phyloP scores from a whole-genome alignment of 805 yeast species.

The Starmerella geochares region DNA sequence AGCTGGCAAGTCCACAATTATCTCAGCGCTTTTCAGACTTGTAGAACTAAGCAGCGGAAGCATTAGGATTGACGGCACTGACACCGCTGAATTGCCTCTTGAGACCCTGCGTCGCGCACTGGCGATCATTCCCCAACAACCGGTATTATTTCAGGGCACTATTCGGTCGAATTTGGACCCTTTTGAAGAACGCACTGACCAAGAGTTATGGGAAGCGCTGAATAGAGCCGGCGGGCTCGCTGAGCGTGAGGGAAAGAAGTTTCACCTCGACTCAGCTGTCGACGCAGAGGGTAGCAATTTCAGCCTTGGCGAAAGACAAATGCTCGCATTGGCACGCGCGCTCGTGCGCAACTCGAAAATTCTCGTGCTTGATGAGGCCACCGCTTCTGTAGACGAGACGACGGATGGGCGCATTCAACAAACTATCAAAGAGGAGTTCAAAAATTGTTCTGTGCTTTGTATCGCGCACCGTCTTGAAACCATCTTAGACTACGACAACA shows the following conservation, averaged over 20 bases:
- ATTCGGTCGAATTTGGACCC: conserved; percentile 71
- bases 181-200: conserved; percentile 46
- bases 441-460: conserved; percentile 53
- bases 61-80: conserved; percentile 56
- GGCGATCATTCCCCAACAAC: conserved; percentile 80
- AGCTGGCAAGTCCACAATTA: conserved; percentile 72
- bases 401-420: conserved; percentile 56
- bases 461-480: conserved; percentile 63
- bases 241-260: conserved; percentile 34
- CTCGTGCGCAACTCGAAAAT: conserved; percentile 51
- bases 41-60: conserved; percentile 45
- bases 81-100: conserved; percentile 54
- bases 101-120: conserved; percentile 56
- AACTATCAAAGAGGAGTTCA: conserved; percentile 48
- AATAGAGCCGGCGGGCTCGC: conserved; percentile 38
- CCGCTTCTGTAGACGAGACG: conserved; percentile 65
- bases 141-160: conserved; percentile 70
- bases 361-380: conserved; percentile 63
- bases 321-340: conserved; percentile 51
- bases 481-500: conserved; percentile 47
- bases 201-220: conserved; percentile 55
- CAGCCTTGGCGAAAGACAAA: conserved; percentile 20
- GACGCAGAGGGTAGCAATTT: conserved; percentile 20
- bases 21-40: conserved; percentile 59
- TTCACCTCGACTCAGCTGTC: conserved; percentile 42